A percentile compares a stretch with the other conserved stretches of the same genome.
Evolutionary conservation across 2,329 filamentous ascomycete genomes (phyloP).

Genomic region (Truncatella angustata): DNA sequence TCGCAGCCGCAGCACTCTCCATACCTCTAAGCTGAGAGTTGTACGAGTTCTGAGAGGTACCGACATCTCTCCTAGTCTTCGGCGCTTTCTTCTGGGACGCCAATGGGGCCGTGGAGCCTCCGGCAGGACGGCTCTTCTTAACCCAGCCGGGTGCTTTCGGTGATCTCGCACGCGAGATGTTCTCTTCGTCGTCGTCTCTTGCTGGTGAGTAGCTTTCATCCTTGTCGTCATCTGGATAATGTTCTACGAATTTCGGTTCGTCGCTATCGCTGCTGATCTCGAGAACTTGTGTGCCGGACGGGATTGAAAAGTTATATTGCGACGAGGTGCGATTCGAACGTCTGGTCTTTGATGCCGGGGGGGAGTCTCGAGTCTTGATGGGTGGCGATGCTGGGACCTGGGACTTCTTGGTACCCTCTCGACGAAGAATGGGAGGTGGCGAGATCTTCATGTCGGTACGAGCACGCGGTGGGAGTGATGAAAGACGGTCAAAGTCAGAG

Average conservation of each 20-base stretch:
- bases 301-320: conserved; percentile 26
- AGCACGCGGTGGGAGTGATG: conserved; percentile 5
- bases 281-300: conserved; percentile 35
- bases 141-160: conserved; percentile 21
- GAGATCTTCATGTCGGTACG: conserved; percentile 27
- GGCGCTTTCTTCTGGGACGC: not conserved
- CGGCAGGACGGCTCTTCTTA: conserved; percentile 18
- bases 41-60: conserved; percentile 4
- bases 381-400: not conserved
- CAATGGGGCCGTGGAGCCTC: conserved; percentile 13
- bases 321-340: conserved; percentile 5
- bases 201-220: conserved; percentile 32
- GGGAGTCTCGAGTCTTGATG: not conserved
- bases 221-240: conserved; percentile 38
- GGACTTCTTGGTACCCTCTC: not conserved
- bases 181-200: conserved; percentile 35
- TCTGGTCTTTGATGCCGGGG: not conserved
- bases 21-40: not conserved
- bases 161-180: conserved; percentile 24
- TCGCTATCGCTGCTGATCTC: conserved; percentile 31
- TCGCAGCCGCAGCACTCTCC: conserved; percentile 8
- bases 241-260: conserved; percentile 30
- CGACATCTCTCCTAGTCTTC: not conserved
- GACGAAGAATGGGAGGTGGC: not conserved
- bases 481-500: not conserved